Evolutionary conservation across 345 rosid genomes (phyloP).

Genomic region (Sisymbrium altissimum): DNA sequence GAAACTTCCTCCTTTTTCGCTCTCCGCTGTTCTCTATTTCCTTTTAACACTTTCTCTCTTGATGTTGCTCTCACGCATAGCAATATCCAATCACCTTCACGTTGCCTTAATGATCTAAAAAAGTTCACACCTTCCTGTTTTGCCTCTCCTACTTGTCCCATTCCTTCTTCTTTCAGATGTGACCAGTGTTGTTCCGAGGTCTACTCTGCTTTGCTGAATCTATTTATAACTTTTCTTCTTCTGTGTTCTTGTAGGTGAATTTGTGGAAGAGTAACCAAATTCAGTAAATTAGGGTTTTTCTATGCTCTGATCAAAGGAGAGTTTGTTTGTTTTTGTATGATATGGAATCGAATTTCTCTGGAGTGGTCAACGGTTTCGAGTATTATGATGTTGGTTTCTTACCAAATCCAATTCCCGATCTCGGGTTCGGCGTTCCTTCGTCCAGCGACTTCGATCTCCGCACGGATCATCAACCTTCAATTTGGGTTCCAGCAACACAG

Average conservation of each 20-base stretch:
- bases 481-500: constrained; percentile 16
- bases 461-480: background rate
- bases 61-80: constrained; percentile 5
- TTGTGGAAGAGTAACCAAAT: background rate
- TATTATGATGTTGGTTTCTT: constrained; percentile 29
- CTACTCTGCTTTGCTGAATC: background rate
- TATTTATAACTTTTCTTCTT: background rate
- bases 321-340: background rate
- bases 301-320: background rate
- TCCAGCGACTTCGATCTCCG: constrained; percentile 23
- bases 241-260: background rate
- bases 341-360: constrained; percentile 24
- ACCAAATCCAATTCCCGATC: constrained; percentile 15
- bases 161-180: background rate
- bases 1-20: background rate
- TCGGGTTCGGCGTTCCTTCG: constrained; percentile 36
- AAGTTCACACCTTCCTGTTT: background rate
- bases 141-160: background rate
- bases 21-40: too few species aligned
- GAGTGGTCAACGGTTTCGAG: constrained; percentile 30
- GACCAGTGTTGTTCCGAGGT: background rate
- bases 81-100: background rate
- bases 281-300: background rate
- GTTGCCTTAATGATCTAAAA: background rate
- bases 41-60: background rate